Conservation (phyloP, 2,329 filamentous ascomycete genomes). For the Orbilia quercus region DNA sequence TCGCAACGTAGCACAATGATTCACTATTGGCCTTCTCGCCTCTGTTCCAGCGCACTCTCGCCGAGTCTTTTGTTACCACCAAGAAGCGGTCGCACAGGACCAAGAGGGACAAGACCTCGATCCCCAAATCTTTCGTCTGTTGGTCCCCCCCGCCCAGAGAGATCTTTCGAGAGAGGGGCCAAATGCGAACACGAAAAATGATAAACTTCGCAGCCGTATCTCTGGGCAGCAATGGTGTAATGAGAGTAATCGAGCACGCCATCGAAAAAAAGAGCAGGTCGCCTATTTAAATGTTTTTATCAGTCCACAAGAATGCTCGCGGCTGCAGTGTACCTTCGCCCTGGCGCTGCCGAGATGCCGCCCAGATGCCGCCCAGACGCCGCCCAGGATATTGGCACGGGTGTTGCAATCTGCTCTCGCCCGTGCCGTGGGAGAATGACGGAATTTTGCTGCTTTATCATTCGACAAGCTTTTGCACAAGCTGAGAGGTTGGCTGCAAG, state of each 20-base stretch:
- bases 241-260: conserved; percentile 37
- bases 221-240: conserved; percentile 51
- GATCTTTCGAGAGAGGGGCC: conserved; percentile 15
- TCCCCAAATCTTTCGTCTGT: conserved; percentile 3
- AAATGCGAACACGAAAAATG: conserved; percentile 12
- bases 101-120: conserved; percentile 42
- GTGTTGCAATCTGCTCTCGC: conserved; percentile 1
- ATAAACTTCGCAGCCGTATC: neutral
- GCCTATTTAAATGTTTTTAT: conserved; percentile 18
- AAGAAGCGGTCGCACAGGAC: conserved; percentile 16
- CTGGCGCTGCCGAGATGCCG: conserved; percentile 29
- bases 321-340: conserved; percentile 28
- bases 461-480: conserved; percentile 51
- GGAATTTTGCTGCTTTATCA: conserved; percentile 52
- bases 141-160: neutral
- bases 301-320: conserved; percentile 3
- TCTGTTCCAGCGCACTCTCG: conserved; percentile 13
- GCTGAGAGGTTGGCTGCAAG: conserved; percentile 31
- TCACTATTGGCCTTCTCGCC: conserved; percentile 3
- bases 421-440: conserved; percentile 18
- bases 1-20: neutral
- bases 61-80: conserved; percentile 17
- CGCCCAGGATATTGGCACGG: conserved; percentile 48
- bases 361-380: conserved; percentile 42
- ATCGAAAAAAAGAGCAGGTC: conserved; percentile 22